phyloP scores from a whole-genome alignment of 192 early-diverging fungal species.

The Podila epicladia region DNA sequence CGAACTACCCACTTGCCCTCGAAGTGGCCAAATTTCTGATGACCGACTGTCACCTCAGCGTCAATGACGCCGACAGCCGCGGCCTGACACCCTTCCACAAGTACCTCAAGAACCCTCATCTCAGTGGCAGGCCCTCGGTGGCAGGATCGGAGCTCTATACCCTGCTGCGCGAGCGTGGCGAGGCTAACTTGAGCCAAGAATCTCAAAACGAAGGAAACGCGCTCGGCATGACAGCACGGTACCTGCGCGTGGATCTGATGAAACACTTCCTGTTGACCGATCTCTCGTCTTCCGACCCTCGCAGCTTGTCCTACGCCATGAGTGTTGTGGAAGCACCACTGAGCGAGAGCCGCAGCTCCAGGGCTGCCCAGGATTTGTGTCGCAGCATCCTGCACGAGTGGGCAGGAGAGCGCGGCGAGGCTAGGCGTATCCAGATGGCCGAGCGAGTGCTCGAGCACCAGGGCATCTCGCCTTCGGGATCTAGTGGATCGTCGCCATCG shows the following conservation, averaged over 20 bases:
- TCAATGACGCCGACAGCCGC: conserved; percentile 36
- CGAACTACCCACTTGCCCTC: conserved; percentile 28
- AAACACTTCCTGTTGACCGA: conserved; percentile 44
- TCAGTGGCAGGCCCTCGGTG: conserved; percentile 32
- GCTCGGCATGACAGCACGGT: conserved; percentile 38
- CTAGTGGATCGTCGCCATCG: not conserved
- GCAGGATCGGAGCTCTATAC: conserved; percentile 34
- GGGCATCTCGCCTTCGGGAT: not conserved
- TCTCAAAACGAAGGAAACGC: conserved; percentile 38
- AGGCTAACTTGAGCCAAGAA: conserved; percentile 28
- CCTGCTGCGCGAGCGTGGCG: conserved; percentile 38
- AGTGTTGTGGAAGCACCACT: conserved; percentile 25
- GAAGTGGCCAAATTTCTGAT: conserved; percentile 34
- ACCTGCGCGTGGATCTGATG: conserved; percentile 33
- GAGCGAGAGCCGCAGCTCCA: conserved; percentile 30
- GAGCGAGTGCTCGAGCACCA: conserved; percentile 43
- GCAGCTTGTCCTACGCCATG: conserved; percentile 30
- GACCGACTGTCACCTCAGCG: conserved; percentile 28
- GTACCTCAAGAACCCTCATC: conserved; percentile 42
- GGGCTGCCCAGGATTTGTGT: conserved; percentile 26
- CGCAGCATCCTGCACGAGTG: conserved; percentile 37
- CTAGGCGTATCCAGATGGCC: conserved; percentile 39
- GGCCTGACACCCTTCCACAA: conserved; percentile 49
- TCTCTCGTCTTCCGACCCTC: conserved; percentile 29
- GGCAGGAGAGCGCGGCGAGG: conserved; percentile 39